A percentile compares a stretch with the other conserved stretches of the same genome.
Evolutionary conservation across 2,329 filamentous ascomycete genomes (phyloP).

Genomic region (Clonostachys chloroleuca): DNA sequence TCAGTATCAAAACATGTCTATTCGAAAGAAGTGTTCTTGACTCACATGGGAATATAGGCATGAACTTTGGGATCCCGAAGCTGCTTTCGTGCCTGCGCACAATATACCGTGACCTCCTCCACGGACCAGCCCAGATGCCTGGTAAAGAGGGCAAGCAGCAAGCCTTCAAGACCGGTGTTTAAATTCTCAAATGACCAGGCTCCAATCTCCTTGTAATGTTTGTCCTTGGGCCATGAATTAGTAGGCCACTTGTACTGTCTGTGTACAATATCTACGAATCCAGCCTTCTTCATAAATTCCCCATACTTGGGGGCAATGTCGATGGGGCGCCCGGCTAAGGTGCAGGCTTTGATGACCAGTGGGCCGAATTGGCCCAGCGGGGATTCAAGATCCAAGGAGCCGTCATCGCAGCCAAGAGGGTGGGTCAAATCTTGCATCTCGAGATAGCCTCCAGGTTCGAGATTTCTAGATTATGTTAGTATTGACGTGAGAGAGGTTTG

Average conservation of each 20-base stretch:
- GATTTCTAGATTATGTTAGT: slow-evolving; percentile 13
- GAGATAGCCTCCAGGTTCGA: slow-evolving; percentile 51
- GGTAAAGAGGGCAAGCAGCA: slow-evolving; percentile 30
- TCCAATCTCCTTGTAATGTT: slow-evolving; percentile 45
- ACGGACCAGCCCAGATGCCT: slow-evolving; percentile 25
- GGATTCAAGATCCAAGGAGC: slow-evolving; percentile 6
- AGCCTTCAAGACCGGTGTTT: slow-evolving; percentile 22
- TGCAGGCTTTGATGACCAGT: slow-evolving; percentile 12
- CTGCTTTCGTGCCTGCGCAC: slow-evolving; percentile 23
- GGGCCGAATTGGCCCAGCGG: slow-evolving; percentile 10
- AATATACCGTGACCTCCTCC: slow-evolving; percentile 22
- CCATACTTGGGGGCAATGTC: slow-evolving; percentile 2
- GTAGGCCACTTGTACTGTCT: slow-evolving; percentile 31
- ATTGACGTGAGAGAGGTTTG: too few relatives aligned
- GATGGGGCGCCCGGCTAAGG: slow-evolving; percentile 10
- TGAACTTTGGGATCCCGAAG: slow-evolving; percentile 26
- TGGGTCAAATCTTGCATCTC: slow-evolving; percentile 45
- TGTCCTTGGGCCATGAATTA: slow-evolving; percentile 46
- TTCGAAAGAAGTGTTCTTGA: not conserved
- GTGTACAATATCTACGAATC: slow-evolving; percentile 10
- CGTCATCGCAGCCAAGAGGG: slow-evolving; percentile 15
- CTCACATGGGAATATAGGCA: slow-evolving; percentile 31
- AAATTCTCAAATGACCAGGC: slow-evolving; percentile 25
- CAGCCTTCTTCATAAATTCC: slow-evolving; percentile 8
- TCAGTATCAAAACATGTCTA: too few relatives aligned